phyloP scores from a whole-genome alignment of 768 basidiomycete genomes.

The Boletus subparvulus region DNA sequence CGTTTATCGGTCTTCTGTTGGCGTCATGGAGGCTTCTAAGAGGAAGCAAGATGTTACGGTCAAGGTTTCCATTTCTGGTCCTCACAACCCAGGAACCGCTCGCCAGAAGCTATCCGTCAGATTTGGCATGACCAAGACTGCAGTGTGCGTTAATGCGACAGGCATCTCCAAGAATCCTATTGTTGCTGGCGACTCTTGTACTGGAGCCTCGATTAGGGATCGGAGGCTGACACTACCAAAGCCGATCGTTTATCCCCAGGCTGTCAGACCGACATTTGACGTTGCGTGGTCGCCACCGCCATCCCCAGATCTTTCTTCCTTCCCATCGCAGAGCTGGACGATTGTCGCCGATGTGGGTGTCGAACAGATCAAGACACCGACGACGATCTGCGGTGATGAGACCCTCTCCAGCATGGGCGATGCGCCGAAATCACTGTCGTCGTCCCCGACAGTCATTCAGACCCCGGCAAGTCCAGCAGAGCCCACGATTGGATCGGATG shows the following conservation, averaged over 20 bases:
- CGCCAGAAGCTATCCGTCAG: too few relatives aligned
- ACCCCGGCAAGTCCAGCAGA: background rate
- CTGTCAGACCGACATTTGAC: fast-evolving
- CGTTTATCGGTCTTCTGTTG: background rate
- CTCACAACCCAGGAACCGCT: too few relatives aligned
- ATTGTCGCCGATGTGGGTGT: background rate
- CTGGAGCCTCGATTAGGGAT: background rate
- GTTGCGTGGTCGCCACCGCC: background rate
- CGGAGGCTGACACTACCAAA: background rate
- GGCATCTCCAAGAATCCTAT: background rate
- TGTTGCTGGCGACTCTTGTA: background rate
- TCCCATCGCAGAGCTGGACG: slow-evolving; percentile 8
- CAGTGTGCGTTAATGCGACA: background rate
- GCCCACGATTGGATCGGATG: background rate
- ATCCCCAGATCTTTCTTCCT: background rate
- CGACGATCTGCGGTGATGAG: background rate
- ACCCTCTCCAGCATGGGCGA: too few relatives aligned
- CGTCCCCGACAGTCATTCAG: background rate
- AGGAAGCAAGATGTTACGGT: background rate
- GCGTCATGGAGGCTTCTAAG: background rate
- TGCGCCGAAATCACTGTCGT: background rate
- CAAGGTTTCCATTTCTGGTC: background rate
- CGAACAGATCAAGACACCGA: background rate
- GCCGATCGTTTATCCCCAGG: background rate
- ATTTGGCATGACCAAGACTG: background rate